phyloP scores from a whole-genome alignment of 495 filamentous ascomycete genomes.

The Neohortaea acidophila region DNA sequence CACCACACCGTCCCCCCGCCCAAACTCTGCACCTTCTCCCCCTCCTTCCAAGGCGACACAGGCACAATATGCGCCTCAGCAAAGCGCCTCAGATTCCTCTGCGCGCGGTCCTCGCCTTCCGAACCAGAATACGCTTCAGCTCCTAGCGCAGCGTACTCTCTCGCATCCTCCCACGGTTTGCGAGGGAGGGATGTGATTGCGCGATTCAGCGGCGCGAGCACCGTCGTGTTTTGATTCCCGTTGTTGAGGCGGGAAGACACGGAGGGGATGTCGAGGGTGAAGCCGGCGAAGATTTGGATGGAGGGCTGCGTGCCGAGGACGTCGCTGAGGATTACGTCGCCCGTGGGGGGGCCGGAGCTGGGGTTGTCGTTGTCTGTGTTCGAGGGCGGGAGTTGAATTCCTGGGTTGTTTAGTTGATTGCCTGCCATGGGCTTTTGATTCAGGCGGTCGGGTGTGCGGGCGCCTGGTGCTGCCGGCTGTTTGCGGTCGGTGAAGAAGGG shows the following conservation, averaged over 20 bases:
- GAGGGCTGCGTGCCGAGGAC: conserved; percentile 65
- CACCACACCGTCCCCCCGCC: conserved; percentile 66
- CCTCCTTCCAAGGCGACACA: conserved; percentile 63
- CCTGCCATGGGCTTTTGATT: not conserved
- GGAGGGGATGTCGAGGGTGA: conserved; percentile 64
- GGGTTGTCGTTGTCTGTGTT: conserved; percentile 15
- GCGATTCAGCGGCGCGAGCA: conserved; percentile 75
- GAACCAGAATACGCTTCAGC: conserved; percentile 66
- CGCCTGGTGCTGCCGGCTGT: too few relatives aligned
- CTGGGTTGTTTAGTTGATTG: conserved; percentile 7
- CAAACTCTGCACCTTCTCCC: conserved; percentile 54
- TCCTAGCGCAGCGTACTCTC: conserved; percentile 61
- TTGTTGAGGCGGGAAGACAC: conserved; percentile 59
- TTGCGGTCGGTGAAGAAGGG: conserved; percentile 6
- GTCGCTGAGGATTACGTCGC: conserved; percentile 53
- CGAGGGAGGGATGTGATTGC: conserved; percentile 63
- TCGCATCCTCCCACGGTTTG: conserved; percentile 87
- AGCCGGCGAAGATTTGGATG: conserved; percentile 79
- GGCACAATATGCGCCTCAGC: conserved; percentile 76
- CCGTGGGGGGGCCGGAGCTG: conserved; percentile 8
- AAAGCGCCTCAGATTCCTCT: conserved; percentile 63
- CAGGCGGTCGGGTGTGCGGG: not conserved
- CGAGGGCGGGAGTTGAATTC: conserved; percentile 9
- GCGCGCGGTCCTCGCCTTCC: conserved; percentile 64
- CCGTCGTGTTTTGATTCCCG: conserved; percentile 57